Evolutionary conservation across 768 basidiomycete species (phyloP).

Genomic region (Mycena metata): DNA sequence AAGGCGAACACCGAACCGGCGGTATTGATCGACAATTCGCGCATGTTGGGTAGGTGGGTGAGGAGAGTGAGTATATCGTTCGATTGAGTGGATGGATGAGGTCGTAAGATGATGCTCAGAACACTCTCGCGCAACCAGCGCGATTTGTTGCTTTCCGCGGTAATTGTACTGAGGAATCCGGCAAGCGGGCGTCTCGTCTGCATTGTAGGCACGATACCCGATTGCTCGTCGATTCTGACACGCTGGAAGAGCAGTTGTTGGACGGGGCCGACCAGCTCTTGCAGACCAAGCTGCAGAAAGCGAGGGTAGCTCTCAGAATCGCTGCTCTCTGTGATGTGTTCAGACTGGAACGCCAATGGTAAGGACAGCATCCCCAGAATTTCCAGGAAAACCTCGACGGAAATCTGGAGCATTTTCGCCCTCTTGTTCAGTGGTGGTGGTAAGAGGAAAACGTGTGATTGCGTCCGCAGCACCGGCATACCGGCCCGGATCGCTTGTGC

Average conservation of each 20-base stretch:
- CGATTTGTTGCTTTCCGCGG: not conserved
- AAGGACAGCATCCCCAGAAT: not conserved
- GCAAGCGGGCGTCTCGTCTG: too few relatives aligned
- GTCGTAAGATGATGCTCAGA: not conserved
- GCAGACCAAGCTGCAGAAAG: constrained; percentile 2
- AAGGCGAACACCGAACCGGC: not conserved
- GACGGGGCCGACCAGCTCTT: not conserved
- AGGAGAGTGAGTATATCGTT: not conserved
- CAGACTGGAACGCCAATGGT: not conserved
- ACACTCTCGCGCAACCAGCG: constrained; percentile 13
- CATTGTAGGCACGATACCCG: too few relatives aligned
- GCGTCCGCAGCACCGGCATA: too few relatives aligned
- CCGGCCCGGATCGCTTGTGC: too few relatives aligned
- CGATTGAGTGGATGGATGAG: not conserved
- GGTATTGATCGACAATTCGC: not conserved
- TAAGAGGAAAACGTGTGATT: not conserved
- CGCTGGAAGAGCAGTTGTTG: too few relatives aligned
- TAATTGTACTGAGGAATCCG: not conserved
- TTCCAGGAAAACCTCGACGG: constrained; percentile 7
- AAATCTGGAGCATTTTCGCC: not conserved
- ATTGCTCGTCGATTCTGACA: not conserved
- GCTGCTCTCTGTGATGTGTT: not conserved
- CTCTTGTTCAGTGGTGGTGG: too few relatives aligned
- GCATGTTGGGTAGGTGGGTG: not conserved
- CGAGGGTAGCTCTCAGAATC: too few relatives aligned